Conservation (phyloP, 2,329 filamentous ascomycete genomes). For the Nemania serpens region DNA sequence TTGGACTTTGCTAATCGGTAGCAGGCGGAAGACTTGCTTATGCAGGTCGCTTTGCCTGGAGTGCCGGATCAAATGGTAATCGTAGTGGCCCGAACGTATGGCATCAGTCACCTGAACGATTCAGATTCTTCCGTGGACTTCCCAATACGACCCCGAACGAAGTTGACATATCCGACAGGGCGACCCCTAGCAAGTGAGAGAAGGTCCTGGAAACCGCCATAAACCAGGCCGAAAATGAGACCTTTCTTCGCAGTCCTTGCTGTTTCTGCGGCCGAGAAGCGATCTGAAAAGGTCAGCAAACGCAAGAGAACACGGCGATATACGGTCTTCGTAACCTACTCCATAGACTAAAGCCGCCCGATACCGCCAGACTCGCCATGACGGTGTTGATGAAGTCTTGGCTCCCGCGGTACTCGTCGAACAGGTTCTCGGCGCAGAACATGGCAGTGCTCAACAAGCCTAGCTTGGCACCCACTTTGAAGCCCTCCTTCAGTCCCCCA, state of each 20-base stretch:
- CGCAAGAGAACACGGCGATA: slow-evolving; percentile 1
- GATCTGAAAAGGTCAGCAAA: slow-evolving; percentile 57
- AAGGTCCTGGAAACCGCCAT: slow-evolving; percentile 80
- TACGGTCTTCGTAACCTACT: slow-evolving; percentile 58
- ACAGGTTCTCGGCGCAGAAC: slow-evolving; percentile 80
- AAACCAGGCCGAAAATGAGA: slow-evolving; percentile 76
- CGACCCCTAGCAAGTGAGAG: slow-evolving; percentile 72
- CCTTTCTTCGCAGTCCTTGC: slow-evolving; percentile 81
- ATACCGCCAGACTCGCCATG: slow-evolving; percentile 80
- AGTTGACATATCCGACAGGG: slow-evolving; percentile 75
- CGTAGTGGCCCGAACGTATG: not conserved
- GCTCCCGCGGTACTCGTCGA: slow-evolving; percentile 72
- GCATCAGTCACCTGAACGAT: not conserved
- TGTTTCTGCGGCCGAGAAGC: slow-evolving; percentile 76
- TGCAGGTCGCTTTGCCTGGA: not conserved
- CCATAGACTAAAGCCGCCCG: slow-evolving; percentile 84
- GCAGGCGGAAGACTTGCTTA: not conserved
- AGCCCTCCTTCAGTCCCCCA: slow-evolving; percentile 77
- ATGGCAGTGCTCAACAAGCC: slow-evolving; percentile 76
- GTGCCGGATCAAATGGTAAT: not conserved
- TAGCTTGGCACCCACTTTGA: slow-evolving; percentile 73
- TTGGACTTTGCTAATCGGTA: not conserved
- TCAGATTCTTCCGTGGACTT: slow-evolving; percentile 30
- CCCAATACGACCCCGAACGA: slow-evolving; percentile 55
- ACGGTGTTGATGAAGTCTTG: slow-evolving; percentile 82